Evolutionary conservation across 2,329 filamentous ascomycete species (phyloP).

Genomic region (Trichoderma oligosporum): DNA sequence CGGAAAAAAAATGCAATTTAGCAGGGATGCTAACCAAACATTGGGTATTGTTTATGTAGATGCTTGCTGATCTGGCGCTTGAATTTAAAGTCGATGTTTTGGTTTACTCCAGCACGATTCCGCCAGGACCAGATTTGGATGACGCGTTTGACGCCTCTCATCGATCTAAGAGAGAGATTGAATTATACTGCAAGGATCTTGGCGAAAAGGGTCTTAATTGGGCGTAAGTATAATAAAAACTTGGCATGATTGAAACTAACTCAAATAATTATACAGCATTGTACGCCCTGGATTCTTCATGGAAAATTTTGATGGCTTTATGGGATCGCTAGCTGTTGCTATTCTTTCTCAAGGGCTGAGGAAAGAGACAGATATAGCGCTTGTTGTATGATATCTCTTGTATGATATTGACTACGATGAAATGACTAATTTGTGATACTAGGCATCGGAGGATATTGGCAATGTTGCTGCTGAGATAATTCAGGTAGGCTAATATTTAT

Average conservation of each 20-base stretch:
- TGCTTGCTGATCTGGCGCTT: conserved; percentile 6
- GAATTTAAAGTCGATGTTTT: conserved; percentile 3
- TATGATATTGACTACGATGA: fast-evolving
- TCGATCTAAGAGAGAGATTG: conserved; percentile 4
- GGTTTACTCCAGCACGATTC: conserved; percentile 15
- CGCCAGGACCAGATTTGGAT: neutral
- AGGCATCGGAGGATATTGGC: conserved; percentile 8
- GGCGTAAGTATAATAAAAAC: neutral
- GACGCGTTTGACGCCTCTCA: conserved; percentile 6
- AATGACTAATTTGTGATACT: neutral
- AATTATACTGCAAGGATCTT: neutral
- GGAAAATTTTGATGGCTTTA: conserved; percentile 16
- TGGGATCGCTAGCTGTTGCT: conserved; percentile 4
- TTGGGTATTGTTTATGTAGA: neutral
- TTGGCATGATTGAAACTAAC: neutral
- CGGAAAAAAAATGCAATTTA: neutral
- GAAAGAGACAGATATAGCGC: conserved; percentile 5
- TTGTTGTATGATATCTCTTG: neutral
- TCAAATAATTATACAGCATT: neutral
- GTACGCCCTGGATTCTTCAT: conserved; percentile 16
- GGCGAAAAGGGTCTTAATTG: conserved; percentile 12
- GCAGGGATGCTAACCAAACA: neutral
- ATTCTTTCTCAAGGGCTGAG: conserved; percentile 1
- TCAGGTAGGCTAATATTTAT: neutral
- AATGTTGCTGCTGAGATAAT: conserved; percentile 4